A percentile compares a stretch with the other conserved stretches of the same genome.
Evolutionary conservation across 2,329 filamentous ascomycete species (phyloP).

Genomic region (Stagonosporopsis tanaceti): DNA sequence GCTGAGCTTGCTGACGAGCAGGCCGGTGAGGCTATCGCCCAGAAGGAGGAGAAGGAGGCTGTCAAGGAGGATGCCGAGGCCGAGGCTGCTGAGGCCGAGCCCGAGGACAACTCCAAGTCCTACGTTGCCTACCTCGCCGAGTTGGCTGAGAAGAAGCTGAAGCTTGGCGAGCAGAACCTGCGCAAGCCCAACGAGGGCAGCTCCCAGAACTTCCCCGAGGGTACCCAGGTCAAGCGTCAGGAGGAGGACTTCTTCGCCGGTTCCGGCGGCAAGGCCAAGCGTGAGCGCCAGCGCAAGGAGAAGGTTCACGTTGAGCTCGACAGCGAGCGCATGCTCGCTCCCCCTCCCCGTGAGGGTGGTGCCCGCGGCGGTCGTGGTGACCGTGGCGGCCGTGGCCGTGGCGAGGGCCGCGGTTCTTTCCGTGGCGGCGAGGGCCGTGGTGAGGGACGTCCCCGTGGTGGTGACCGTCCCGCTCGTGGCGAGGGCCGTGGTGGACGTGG

Average conservation of each 20-base stretch:
- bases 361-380: constrained; percentile 59
- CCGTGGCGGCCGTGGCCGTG: constrained; percentile 59
- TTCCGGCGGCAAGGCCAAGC: constrained; percentile 76
- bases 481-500: constrained; percentile 61
- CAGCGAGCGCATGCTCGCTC: constrained; percentile 63
- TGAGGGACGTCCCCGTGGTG: constrained; percentile 61
- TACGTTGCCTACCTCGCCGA: constrained; percentile 88
- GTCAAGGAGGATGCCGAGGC: constrained; percentile 47
- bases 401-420: constrained; percentile 59
- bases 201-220: constrained; percentile 93
- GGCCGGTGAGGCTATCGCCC: constrained; percentile 87
- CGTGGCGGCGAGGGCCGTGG: constrained; percentile 61
- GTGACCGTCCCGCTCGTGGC: constrained; percentile 55
- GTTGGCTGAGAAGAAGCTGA: constrained; percentile 77
- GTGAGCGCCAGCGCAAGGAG: constrained; percentile 88
- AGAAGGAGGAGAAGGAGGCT: constrained; percentile 78
- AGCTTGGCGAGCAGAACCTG: constrained; percentile 72
- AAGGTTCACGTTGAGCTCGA: constrained; percentile 92
- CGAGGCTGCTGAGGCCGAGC: constrained; percentile 60
- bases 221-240: constrained; percentile 66
- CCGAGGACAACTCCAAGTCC: constrained; percentile 88
- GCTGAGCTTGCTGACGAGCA: constrained; percentile 91
- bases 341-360: constrained; percentile 61
- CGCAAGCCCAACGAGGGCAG: constrained; percentile 93
- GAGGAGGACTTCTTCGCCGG: constrained; percentile 79